A percentile compares a stretch with the other conserved stretches of the same genome.
Conservation (phyloP, 73 alveolate genomes). For the Symbiodinium natans region DNA sequence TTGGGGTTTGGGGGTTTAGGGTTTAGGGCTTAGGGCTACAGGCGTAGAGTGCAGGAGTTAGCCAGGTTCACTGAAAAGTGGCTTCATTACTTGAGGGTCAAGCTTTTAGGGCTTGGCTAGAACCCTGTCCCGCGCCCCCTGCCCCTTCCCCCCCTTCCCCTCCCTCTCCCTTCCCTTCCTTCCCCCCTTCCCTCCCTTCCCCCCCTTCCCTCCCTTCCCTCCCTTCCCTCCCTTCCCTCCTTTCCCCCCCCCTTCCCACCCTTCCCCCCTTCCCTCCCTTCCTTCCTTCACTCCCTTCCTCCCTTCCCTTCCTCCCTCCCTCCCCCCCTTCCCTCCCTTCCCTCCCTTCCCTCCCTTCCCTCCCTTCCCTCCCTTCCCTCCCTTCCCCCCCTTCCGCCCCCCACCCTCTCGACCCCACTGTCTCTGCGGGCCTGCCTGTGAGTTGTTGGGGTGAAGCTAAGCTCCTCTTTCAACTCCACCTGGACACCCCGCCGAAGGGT, state of each 20-base stretch:
- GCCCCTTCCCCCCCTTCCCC: background rate
- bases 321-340: background rate
- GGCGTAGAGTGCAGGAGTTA: no score
- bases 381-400: background rate
- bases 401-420: background rate
- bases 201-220: background rate
- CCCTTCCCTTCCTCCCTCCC: background rate
- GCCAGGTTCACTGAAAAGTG: no score
- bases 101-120: no score
- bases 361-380: background rate
- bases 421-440: no score
- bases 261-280: background rate
- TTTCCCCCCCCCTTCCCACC: background rate
- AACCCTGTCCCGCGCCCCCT: background rate
- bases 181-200: background rate
- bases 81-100: no score
- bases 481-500: no score
- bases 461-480: no score
- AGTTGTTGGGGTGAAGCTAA: no score
- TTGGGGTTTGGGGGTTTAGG: no score
- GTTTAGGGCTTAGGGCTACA: no score
- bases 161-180: background rate
- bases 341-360: background rate
- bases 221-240: background rate
- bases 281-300: background rate